Percentiles rank a stretch among this genome's conserved stretches.
Evolutionary conservation across 495 filamentous ascomycete genomes (phyloP).

Genomic region (Hypoxylon intermedium): DNA sequence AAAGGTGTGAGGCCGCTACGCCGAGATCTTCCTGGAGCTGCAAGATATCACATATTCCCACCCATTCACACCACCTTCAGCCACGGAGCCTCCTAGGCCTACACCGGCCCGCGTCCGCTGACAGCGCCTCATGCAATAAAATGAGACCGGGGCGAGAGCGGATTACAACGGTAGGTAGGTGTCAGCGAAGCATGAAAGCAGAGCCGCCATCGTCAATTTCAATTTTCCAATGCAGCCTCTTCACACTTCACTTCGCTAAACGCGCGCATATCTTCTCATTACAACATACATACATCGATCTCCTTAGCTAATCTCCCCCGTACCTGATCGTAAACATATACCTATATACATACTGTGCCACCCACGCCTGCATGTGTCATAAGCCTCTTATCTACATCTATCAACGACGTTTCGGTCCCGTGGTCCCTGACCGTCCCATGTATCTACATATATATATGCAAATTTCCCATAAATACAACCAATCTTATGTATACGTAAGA

Average conservation of each 20-base stretch:
- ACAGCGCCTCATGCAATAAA: slow-evolving; percentile 1
- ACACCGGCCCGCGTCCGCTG: not conserved
- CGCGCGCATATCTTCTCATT: slow-evolving; percentile 1
- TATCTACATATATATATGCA: too few relatives aligned
- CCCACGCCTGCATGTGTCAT: slow-evolving; percentile 18
- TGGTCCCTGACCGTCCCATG: not conserved
- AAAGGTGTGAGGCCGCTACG: slow-evolving; percentile 14
- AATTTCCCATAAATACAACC: slow-evolving; percentile 7
- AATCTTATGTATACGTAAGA: slow-evolving; percentile 16
- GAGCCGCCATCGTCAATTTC: not conserved
- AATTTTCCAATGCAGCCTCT: not conserved
- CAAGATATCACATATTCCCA: slow-evolving; percentile 1
- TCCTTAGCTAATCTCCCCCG: not conserved
- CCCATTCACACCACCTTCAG: not conserved
- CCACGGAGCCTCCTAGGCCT: not conserved
- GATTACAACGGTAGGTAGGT: not conserved
- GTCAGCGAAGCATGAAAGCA: not conserved
- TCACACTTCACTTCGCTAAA: too few relatives aligned
- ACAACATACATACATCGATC: not conserved
- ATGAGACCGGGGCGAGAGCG: not conserved
- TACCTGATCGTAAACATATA: not conserved
- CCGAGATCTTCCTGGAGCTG: slow-evolving; percentile 9
- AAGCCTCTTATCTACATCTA: not conserved
- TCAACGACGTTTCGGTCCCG: not conserved
- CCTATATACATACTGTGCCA: not conserved